These are phyloP conservation scores for Komagataella pastoris DNA, from an alignment of 805 yeast species.

Conservation along the genomic window DNA sequence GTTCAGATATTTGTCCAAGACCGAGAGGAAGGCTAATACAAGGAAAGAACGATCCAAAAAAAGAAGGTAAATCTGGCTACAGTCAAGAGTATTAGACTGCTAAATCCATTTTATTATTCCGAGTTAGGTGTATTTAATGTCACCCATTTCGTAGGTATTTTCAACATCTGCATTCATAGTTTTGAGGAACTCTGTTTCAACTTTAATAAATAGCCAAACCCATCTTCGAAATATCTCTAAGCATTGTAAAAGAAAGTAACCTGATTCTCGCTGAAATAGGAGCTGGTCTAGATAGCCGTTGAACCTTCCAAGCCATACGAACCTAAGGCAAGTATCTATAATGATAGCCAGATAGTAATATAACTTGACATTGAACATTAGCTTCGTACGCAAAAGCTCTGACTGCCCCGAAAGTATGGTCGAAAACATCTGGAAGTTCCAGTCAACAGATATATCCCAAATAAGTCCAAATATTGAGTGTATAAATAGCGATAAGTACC, in stretches of 20 bases:
- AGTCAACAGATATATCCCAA: slow-evolving; percentile 89
- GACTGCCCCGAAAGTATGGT: slow-evolving; percentile 9
- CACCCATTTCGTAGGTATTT: neutral
- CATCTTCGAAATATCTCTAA: slow-evolving; percentile 76
- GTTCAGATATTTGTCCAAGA: slow-evolving; percentile 76
- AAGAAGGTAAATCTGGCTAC: slow-evolving; percentile 17
- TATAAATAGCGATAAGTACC: slow-evolving; percentile 32
- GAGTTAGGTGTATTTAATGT: neutral
- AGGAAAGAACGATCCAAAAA: slow-evolving; percentile 20
- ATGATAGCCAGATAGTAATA: slow-evolving; percentile 45
- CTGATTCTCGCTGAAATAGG: slow-evolving; percentile 32
- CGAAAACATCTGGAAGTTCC: slow-evolving; percentile 57
- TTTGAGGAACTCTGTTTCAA: slow-evolving; percentile 59
- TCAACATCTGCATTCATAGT: slow-evolving; percentile 3
- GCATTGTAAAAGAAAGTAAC: slow-evolving; percentile 53
- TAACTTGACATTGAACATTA: slow-evolving; percentile 15
- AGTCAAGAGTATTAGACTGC: slow-evolving; percentile 9
- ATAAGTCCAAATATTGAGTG: slow-evolving; percentile 69
- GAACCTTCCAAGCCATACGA: slow-evolving; percentile 59
- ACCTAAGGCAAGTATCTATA: slow-evolving; percentile 55
- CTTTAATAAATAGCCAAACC: slow-evolving; percentile 77
- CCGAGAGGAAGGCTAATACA: slow-evolving; percentile 51
- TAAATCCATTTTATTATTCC: neutral
- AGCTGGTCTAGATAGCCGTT: slow-evolving; percentile 8
- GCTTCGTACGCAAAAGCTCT: slow-evolving; percentile 14